phyloP scores from a whole-genome alignment of 441 rosid genomes.

The Eugenia klotzschiana region DNA sequence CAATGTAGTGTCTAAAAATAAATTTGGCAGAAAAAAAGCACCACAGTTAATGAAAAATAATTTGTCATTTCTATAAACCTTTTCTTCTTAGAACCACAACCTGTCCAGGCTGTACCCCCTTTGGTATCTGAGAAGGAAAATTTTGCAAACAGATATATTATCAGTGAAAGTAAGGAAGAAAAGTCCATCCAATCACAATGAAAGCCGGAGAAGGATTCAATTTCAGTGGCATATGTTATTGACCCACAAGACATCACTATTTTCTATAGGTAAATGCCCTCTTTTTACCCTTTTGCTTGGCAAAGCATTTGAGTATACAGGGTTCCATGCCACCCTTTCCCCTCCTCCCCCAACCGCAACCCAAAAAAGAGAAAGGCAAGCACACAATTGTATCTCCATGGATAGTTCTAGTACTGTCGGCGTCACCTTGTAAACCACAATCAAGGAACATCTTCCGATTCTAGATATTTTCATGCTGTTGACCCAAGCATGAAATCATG shows the following conservation, averaged over 20 bases:
- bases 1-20: slow-evolving; percentile 9
- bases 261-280: not conserved
- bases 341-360: not conserved
- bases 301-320: not conserved
- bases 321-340: not conserved
- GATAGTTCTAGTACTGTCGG: not conserved
- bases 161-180: not conserved
- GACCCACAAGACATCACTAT: not conserved
- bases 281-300: not conserved
- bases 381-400: not conserved
- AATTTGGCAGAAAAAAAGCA: not conserved
- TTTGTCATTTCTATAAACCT: slow-evolving; percentile 22
- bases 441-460: not conserved
- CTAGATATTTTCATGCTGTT: not conserved
- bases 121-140: slow-evolving; percentile 56
- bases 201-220: not conserved
- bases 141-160: slow-evolving; percentile 4
- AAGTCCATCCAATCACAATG: not conserved
- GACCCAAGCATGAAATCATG: not conserved
- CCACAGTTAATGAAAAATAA: not conserved
- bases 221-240: not conserved
- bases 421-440: not conserved
- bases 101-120: slow-evolving; percentile 79
- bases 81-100: slow-evolving; percentile 61
- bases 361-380: not conserved